phyloP scores from a whole-genome alignment of 2,329 filamentous ascomycete genomes.

The Fusarium neocosmosporiellum region DNA sequence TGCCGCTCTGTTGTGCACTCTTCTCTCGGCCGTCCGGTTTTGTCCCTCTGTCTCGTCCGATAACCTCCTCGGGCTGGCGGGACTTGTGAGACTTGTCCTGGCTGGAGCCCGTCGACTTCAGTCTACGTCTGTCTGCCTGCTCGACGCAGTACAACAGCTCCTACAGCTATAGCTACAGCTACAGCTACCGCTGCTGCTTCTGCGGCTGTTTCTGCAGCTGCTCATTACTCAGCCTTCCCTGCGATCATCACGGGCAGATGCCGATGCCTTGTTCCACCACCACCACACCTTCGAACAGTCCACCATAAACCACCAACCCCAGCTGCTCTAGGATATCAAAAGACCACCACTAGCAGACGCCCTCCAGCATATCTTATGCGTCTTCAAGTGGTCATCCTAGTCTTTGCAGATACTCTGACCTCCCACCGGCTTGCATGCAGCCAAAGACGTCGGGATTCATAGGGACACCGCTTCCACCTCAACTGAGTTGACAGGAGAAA shows the following conservation, averaged over 20 bases:
- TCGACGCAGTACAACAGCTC: conserved; percentile 22
- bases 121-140: conserved; percentile 1
- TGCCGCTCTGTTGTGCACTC: conserved; percentile 42
- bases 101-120: conserved; percentile 29
- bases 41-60: conserved; percentile 24
- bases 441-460: conserved; percentile 26
- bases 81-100: conserved; percentile 22
- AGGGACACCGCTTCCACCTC: conserved; percentile 23
- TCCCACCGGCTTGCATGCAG: conserved; percentile 33
- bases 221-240: conserved; percentile 18
- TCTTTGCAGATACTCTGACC: conserved; percentile 33
- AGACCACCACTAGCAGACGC: conserved; percentile 32
- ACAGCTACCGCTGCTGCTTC: neutral
- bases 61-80: conserved; percentile 34
- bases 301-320: conserved; percentile 27
- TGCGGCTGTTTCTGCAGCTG: conserved; percentile 5
- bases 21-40: conserved; percentile 35
- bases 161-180: conserved; percentile 20
- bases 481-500: conserved; percentile 10
- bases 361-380: conserved; percentile 39
- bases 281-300: conserved; percentile 26
- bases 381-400: conserved; percentile 29
- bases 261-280: conserved; percentile 36
- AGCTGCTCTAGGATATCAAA: conserved; percentile 24
- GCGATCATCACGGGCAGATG: conserved; percentile 23